Percentiles rank a stretch among this genome's conserved stretches.
These are phyloP conservation scores for Bipolaris zeicola DNA, from an alignment of 2,329 filamentous ascomycete species.

Conservation along the genomic window DNA sequence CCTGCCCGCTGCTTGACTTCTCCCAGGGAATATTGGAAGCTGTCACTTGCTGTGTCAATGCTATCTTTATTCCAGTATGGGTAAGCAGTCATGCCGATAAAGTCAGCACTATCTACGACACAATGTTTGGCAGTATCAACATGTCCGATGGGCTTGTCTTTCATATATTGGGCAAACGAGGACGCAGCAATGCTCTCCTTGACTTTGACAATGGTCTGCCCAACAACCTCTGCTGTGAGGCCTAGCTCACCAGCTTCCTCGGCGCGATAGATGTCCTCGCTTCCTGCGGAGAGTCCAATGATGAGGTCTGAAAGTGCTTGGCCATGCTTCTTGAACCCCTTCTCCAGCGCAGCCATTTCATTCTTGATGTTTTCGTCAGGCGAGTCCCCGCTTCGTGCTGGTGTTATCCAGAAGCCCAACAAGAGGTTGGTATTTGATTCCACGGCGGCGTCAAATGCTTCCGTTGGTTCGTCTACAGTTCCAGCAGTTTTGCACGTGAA, in stretches of 20 bases:
- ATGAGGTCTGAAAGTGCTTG: conserved; percentile 58
- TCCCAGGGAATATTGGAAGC: conserved; percentile 30
- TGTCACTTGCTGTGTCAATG: conserved; percentile 49
- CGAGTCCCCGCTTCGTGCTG: conserved; percentile 49
- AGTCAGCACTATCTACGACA: conserved; percentile 37
- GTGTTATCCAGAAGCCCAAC: conserved; percentile 40
- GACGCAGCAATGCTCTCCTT: conserved; percentile 62
- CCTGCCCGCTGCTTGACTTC: conserved; percentile 28
- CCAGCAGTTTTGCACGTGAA: conserved; percentile 65
- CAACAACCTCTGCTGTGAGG: conserved; percentile 66
- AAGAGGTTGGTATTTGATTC: conserved; percentile 40
- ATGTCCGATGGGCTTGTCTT: conserved; percentile 51
- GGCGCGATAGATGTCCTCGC: conserved; percentile 64
- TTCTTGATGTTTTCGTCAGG: conserved; percentile 23
- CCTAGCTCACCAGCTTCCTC: conserved; percentile 57
- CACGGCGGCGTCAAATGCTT: conserved; percentile 47
- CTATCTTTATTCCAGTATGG: conserved; percentile 39
- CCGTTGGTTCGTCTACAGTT: conserved; percentile 62
- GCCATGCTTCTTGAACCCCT: conserved; percentile 41
- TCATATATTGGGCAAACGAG: conserved; percentile 52
- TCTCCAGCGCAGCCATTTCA: conserved; percentile 39
- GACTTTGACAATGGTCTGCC: conserved; percentile 56
- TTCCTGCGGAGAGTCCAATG: conserved; percentile 45
- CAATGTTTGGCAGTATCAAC: conserved; percentile 37
- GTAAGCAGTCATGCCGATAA: conserved; percentile 43